Base-by-base conservation (phyloP, 139 green algal species). In the Chara braunii region DNA sequence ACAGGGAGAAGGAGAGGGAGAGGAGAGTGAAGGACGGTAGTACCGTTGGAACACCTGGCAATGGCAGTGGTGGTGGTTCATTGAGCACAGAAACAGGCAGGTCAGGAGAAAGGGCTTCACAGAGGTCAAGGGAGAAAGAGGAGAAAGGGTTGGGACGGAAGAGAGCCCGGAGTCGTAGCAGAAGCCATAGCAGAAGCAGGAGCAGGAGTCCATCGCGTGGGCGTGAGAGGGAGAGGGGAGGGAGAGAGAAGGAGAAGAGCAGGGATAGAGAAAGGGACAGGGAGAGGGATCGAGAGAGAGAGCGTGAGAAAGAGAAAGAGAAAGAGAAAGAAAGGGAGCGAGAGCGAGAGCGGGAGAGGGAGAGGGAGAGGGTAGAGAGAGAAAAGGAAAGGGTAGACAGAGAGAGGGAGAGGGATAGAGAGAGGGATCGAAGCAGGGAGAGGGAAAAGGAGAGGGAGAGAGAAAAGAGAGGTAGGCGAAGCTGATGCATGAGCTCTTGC, bases 251-350 rank as follows among this genome's bases (percentile, higher is more conserved):
- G 24, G 66, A 71, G 11, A 51, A 44, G 14, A 52, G 60, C 3
- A 75, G 37, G 28, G 57, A 71, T 3, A 44, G 36, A 43, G 58
- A 71, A 8, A 36, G 31, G 24, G 65, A 74, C 12, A 60, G 61
- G 2, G 44, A 43, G 4, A 74, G 55, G 64, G 60, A 68, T 11
- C 52, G 55, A 26, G 64, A 74, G 29, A 45, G 22, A 2, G 54
- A 68, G 51, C 57, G 35, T 30, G 54, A 68, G 22, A 48, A 24
- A 24, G 37, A 51, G 29, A 56, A 37, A 26, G 54, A 68, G 18
- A 61, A 24, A 26, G 51, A 63, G 2, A 69, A 32, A 32, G 64
- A 68, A 24, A 68, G 32, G 59, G 37, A 51, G 12, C 54, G 31
- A 45, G 18, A 23, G 14, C 45, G 60, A 31, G 60, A 69, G n/a